Percentiles rank a stretch among this genome's conserved stretches.
phyloP scores from a whole-genome alignment of 768 basidiomycete species.

The Trametes coccinea region DNA sequence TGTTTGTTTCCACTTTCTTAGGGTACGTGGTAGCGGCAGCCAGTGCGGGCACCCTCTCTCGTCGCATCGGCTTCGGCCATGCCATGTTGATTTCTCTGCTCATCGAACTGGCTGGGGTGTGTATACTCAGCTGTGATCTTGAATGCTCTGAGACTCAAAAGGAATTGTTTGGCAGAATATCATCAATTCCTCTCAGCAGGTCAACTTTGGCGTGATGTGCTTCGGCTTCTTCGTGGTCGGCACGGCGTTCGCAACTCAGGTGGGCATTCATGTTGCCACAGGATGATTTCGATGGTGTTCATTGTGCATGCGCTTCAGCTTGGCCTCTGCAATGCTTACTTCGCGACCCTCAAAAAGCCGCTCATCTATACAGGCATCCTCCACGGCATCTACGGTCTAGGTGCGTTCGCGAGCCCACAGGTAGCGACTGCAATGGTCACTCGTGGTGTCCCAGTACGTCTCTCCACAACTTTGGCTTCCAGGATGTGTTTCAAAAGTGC shows the following conservation, averaged over 20 bases:
- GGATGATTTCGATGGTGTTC: neutral
- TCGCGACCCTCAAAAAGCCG: constrained; percentile 29
- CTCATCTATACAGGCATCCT: constrained; percentile 30
- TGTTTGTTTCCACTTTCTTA: constrained; percentile 30
- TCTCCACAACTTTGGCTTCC: no score
- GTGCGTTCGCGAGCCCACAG: constrained; percentile 27
- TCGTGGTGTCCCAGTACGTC: constrained; percentile 26
- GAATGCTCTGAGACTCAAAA: neutral
- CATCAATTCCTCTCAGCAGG: constrained; percentile 31
- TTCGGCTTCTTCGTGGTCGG: constrained; percentile 33
- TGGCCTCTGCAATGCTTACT: constrained; percentile 30
- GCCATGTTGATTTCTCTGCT: constrained; percentile 24
- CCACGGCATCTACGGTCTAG: constrained; percentile 31
- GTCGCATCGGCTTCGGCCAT: constrained; percentile 27
- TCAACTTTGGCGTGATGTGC: constrained; percentile 28
- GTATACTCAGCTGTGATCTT: neutral
- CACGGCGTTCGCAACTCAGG: constrained; percentile 29
- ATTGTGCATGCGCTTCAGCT: constrained; percentile 9
- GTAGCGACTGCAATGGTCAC: constrained; percentile 29
- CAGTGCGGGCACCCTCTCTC: constrained; percentile 22
- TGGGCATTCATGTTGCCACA: neutral
- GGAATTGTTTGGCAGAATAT: constrained; percentile 20
- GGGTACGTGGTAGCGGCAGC: constrained; percentile 29
- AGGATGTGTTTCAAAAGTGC: no score
- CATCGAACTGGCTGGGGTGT: constrained; percentile 27